Base-by-base conservation (phyloP, 345 rosid species). In the Linum tenue region DNA sequence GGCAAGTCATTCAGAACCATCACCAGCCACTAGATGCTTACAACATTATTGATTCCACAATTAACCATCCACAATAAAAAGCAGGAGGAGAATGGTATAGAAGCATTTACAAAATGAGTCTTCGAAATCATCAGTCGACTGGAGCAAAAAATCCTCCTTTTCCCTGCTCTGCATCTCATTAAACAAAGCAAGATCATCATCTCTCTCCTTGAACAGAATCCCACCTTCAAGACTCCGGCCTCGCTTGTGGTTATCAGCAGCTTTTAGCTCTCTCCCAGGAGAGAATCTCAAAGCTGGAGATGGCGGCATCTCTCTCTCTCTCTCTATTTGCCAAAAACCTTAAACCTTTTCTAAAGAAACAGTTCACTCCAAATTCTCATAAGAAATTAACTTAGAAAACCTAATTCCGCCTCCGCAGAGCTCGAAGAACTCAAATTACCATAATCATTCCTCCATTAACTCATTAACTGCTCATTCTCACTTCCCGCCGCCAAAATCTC, bases 121-220 rank as follows among this genome's bases (percentile, higher is more conserved):
- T 70, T 94, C 97, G 16, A 84, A 78, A 74, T 90, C 91, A 70
- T 84, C 92, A 0, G 82, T 68, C 3, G 97, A 79, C 76, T 85
- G 88, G 55, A 94, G 92, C 87, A 94, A 84, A 74, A 94, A 94
- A 78, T 69, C 63, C 58, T 88, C 97, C 51, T 81, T 84, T 75
- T 94, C 99, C 73, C 81, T 85, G 48, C 84, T 79, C 76, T 85
- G 96, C 96, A 94, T 72, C 76, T 94, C 97, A 57, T 79, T 86
- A 74, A 94, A 94, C 76, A 94, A 73, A 1, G 91, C 87, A 60
- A 90, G 97, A 77, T 94, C 95, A 1, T 90, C 99, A 41, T 94
- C 96, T 66, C 85, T 83, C 68, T 85, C 97, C 73, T 64, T 80
- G 73, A 80, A 76, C 8, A 80, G 72, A 72, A 85, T 68, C 42